Conservation (phyloP, 768 basidiomycete species). For the Phaffia australis region DNA sequence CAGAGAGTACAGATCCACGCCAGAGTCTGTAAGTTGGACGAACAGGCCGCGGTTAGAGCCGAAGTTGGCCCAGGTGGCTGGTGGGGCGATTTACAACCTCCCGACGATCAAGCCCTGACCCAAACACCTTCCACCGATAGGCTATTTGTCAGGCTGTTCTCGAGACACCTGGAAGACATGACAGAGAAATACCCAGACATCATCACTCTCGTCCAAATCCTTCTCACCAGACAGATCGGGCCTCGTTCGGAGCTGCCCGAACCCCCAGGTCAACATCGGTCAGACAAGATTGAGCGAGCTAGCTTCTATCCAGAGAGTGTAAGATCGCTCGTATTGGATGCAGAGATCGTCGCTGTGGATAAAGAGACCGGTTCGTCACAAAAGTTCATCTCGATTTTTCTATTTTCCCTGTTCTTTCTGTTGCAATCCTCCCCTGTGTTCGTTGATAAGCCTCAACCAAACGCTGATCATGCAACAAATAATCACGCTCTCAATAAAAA, state of each 20-base stretch:
- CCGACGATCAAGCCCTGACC: not conserved
- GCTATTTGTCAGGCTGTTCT: conserved; percentile 53
- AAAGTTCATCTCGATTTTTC: too few species aligned
- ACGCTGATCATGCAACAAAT: too few species aligned
- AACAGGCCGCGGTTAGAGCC: conserved; percentile 2
- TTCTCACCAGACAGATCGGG: conserved; percentile 39
- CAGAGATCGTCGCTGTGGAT: conserved; percentile 81
- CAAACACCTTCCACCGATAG: not conserved
- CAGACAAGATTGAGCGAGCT: not conserved
- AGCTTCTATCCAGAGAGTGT: conserved; percentile 31
- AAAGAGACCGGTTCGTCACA: conserved; percentile 48
- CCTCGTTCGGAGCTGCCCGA: not conserved
- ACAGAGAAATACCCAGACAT: conserved; percentile 63
- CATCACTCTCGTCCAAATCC: conserved; percentile 46
- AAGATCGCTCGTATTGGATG: conserved; percentile 63
- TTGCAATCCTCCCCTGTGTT: too few species aligned
- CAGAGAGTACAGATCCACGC: conserved; percentile 43
- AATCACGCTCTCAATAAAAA: too few species aligned
- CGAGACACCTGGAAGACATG: conserved; percentile 25
- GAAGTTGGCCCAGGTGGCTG: conserved; percentile 13
- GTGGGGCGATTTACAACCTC: conserved; percentile 12
- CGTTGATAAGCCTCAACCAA: too few species aligned
- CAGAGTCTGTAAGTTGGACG: conserved; percentile 23
- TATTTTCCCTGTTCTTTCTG: too few species aligned
- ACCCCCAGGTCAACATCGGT: not conserved